Conservation (phyloP, 352 stramenopile species). For the Pseudoperonospora humuli region DNA sequence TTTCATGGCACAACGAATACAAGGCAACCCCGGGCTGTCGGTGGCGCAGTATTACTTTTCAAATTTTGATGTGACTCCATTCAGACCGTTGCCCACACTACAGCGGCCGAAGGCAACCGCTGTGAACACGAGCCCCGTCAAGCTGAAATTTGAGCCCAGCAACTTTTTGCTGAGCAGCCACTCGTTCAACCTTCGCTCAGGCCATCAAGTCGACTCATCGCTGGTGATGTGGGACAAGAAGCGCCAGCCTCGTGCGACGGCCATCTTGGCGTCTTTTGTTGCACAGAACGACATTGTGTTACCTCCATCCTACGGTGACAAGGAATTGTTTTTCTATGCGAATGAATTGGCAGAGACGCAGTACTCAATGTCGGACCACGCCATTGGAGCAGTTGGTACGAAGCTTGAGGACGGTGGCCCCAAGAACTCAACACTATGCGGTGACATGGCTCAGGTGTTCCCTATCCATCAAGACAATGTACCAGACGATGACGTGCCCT, state of each 20-base stretch:
- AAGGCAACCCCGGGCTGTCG: conserved; percentile 11
- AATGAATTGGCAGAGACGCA: conserved; percentile 35
- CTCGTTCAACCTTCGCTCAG: conserved; percentile 28
- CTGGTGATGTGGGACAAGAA: conserved; percentile 41
- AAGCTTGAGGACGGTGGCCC: conserved; percentile 20
- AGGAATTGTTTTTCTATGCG: conserved; percentile 38
- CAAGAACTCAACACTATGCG: conserved; percentile 34
- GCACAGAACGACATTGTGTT: conserved; percentile 15
- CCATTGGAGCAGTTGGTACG: conserved; percentile 33
- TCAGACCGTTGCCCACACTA: conserved; percentile 14
- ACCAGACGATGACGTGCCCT: conserved; percentile 15
- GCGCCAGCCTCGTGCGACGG: conserved; percentile 30
- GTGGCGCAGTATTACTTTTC: conserved; percentile 25
- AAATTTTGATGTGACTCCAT: conserved; percentile 20
- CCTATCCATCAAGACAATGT: conserved; percentile 20
- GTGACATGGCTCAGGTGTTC: conserved; percentile 42
- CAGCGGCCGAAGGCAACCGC: conserved; percentile 13
- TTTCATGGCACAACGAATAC: conserved; percentile 20
- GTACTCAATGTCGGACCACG: conserved; percentile 34
- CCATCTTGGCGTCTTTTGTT: conserved; percentile 35
- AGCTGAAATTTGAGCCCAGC: conserved; percentile 22
- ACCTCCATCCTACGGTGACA: conserved; percentile 41
- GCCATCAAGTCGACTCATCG: conserved; percentile 42
- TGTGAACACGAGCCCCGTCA: conserved; percentile 16
- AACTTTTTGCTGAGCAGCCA: conserved; percentile 26